A percentile compares a stretch with the other conserved stretches of the same genome.
These are phyloP conservation scores for Naematelia encephala DNA, from an alignment of 768 basidiomycete genomes.

Conservation along the genomic window DNA sequence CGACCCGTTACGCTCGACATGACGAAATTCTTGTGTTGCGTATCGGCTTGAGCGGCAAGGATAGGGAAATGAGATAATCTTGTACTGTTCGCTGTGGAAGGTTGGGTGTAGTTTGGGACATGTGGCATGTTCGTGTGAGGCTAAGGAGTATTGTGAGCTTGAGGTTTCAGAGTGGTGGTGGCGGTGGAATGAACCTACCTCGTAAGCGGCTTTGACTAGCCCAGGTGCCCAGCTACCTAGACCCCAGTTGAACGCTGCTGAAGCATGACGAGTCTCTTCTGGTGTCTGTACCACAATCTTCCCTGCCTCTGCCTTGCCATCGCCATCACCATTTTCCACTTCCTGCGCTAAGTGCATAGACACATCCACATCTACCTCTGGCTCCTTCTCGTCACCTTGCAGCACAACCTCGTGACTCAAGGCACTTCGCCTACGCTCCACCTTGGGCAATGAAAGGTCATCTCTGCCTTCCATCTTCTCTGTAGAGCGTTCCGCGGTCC, in stretches of 20 bases:
- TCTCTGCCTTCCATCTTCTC: constrained; percentile 6
- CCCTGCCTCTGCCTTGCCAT: constrained; percentile 7
- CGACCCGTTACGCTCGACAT: constrained; percentile 1
- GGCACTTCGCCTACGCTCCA: constrained; percentile 24
- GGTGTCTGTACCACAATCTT: constrained; percentile 29
- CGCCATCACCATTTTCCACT: constrained; percentile 9
- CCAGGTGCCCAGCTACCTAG: constrained; percentile 33
- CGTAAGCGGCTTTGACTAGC: constrained; percentile 35
- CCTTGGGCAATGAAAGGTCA: constrained; percentile 13
- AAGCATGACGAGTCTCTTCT: constrained; percentile 10
- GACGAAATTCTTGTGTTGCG: constrained; percentile 7
- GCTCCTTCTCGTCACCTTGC: constrained; percentile 5
- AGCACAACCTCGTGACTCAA: constrained; percentile 27
- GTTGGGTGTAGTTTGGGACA: constrained; percentile 39
- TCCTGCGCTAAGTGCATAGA: too few relatives aligned
- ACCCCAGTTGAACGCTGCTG: constrained; percentile 18
- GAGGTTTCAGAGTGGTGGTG: background rate
- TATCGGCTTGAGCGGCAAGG: constrained; percentile 7
- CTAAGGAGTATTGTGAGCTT: constrained; percentile 14
- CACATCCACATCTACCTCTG: background rate
- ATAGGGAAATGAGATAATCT: constrained; percentile 14
- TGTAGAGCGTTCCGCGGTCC: constrained; percentile 7
- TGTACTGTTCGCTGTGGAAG: constrained; percentile 10
- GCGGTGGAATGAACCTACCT: too few relatives aligned
- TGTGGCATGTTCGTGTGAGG: constrained; percentile 48